phyloP scores from a whole-genome alignment of 805 yeast species.

The Cephaloascus fragrans region DNA sequence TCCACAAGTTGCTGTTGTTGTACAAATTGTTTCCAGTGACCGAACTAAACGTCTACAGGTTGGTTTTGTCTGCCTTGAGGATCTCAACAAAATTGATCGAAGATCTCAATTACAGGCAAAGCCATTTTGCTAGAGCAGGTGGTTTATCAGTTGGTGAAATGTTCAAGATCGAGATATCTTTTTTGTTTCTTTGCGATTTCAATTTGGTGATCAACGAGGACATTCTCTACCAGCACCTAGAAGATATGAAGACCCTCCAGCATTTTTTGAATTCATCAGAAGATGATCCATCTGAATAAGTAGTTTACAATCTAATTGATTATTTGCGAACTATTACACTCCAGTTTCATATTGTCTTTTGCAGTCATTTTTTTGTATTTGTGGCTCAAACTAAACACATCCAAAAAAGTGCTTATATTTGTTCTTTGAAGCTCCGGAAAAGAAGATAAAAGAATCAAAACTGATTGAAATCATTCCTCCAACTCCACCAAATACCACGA shows the following conservation, averaged over 20 bases:
- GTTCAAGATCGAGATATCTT: conserved; percentile 36
- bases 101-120: conserved; percentile 33
- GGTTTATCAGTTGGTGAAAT: conserved; percentile 36
- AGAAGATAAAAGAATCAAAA: too few species aligned
- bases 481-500: too few species aligned
- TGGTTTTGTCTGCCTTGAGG: conserved; percentile 26
- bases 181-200: conserved; percentile 39
- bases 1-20: conserved; percentile 15
- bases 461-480: too few species aligned
- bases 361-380: not conserved
- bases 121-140: conserved; percentile 31
- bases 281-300: not conserved
- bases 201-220: conserved; percentile 32
- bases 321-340: not conserved
- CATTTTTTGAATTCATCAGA: not conserved
- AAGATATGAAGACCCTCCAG: conserved; percentile 15
- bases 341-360: not conserved
- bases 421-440: too few species aligned
- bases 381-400: not conserved
- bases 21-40: conserved; percentile 18
- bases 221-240: conserved; percentile 19
- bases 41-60: conserved; percentile 25
- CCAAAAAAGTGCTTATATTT: not conserved
- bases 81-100: conserved; percentile 31
- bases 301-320: not conserved